phyloP scores from a whole-genome alignment of 345 rosid species.

The Hibiscus syriacus region DNA sequence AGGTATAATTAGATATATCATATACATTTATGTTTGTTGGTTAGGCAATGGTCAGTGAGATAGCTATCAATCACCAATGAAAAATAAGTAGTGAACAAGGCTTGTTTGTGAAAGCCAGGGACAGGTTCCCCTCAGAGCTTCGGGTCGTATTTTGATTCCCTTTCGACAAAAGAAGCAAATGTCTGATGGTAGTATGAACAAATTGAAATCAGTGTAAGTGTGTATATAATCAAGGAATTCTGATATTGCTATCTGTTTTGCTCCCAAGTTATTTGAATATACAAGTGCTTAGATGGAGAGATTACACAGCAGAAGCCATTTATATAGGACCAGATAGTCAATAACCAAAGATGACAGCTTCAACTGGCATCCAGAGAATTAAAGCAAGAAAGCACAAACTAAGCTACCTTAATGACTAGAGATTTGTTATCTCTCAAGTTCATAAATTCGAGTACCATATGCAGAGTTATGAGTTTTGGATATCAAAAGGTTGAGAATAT shows the following conservation, averaged over 20 bases:
- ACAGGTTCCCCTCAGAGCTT: conserved; percentile 5
- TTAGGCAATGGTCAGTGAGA: conserved; percentile 3
- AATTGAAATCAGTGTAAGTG: conserved; percentile 28
- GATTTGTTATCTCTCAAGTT: too few species aligned
- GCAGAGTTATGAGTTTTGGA: too few species aligned
- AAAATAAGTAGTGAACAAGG: conserved; percentile 9
- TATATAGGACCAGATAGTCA: not conserved
- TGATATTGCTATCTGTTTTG: not conserved
- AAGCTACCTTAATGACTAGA: too few species aligned
- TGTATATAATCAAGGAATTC: conserved; percentile 19
- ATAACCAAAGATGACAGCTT: not conserved
- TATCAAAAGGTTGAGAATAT: too few species aligned
- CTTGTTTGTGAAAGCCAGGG: conserved; percentile 4
- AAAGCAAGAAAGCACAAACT: too few species aligned
- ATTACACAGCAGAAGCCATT: not conserved
- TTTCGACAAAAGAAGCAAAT: conserved; percentile 14
- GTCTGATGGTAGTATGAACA: conserved; percentile 3
- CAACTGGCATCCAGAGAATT: not conserved
- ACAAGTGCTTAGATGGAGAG: not conserved
- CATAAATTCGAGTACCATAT: too few species aligned
- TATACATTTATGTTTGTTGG: conserved; percentile 11
- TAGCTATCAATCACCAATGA: conserved; percentile 1
- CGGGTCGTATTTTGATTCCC: conserved; percentile 15
- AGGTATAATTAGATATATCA: conserved; percentile 6
- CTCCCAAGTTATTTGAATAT: not conserved